Conservation (phyloP, 177 flowering plant genomes). For the Tripterygium wilfordii region DNA sequence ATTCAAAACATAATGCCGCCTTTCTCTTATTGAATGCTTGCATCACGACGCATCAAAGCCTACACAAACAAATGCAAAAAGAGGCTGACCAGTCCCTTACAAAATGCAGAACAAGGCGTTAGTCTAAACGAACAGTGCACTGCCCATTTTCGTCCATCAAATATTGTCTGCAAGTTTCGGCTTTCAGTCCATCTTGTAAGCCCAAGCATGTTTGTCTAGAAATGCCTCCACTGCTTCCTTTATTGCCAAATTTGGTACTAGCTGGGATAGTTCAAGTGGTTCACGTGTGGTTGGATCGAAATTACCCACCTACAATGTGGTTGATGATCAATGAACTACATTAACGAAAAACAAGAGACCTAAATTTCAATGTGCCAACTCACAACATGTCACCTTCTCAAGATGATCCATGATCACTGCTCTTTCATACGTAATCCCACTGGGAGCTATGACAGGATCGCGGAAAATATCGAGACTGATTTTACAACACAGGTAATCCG, state of each 20-base stretch:
- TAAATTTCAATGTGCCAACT: background rate
- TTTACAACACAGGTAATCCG: slow-evolving; percentile 87
- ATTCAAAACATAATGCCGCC: too few relatives aligned
- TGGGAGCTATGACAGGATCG: slow-evolving; percentile 92
- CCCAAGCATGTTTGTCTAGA: slow-evolving; percentile 81
- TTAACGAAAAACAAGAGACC: background rate
- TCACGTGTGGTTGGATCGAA: slow-evolving; percentile 86
- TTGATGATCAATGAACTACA: background rate
- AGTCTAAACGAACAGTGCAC: too few relatives aligned
- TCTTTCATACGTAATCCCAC: slow-evolving; percentile 91
- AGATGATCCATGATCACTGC: slow-evolving; percentile 79
- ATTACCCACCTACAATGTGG: slow-evolving; percentile 59
- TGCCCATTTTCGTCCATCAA: too few relatives aligned
- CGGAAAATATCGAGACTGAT: slow-evolving; percentile 84
- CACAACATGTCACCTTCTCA: slow-evolving; percentile 57
- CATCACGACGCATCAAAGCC: too few relatives aligned
- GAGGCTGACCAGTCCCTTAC: too few relatives aligned
- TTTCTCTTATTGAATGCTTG: too few relatives aligned
- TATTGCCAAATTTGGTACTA: slow-evolving; percentile 79
- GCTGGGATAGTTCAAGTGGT: slow-evolving; percentile 49
- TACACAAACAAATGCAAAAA: too few relatives aligned
- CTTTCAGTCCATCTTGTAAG: slow-evolving; percentile 51
- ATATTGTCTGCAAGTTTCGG: too few relatives aligned
- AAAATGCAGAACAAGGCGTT: too few relatives aligned
- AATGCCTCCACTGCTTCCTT: slow-evolving; percentile 85